Conservation (phyloP, 805 yeast species). For the Clavispora santaluciae region DNA sequence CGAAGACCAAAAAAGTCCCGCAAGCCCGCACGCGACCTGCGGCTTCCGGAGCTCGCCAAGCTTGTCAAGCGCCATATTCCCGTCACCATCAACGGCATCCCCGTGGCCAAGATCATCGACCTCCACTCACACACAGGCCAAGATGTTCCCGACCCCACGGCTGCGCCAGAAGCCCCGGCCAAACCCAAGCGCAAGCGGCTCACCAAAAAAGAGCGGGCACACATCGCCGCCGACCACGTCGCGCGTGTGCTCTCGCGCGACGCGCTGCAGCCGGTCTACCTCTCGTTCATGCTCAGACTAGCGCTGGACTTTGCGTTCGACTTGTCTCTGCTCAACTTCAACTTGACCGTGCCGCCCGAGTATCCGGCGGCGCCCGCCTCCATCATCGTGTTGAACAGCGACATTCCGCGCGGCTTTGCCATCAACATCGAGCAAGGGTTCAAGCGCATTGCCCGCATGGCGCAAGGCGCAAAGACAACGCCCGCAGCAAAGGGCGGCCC, state of each 20-base stretch:
- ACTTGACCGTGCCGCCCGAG: slow-evolving; percentile 48
- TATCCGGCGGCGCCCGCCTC: slow-evolving; percentile 53
- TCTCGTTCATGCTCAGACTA: slow-evolving; percentile 47
- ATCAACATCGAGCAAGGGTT: slow-evolving; percentile 66
- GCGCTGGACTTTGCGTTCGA: slow-evolving; percentile 76
- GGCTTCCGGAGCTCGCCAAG: slow-evolving; percentile 29
- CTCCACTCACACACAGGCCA: no score
- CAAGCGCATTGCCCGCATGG: slow-evolving; percentile 34
- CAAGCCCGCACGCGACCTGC: slow-evolving; percentile 13
- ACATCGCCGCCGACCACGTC: slow-evolving; percentile 10
- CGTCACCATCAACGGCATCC: slow-evolving; percentile 33
- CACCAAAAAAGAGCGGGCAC: slow-evolving; percentile 9
- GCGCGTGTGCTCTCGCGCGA: slow-evolving; percentile 9
- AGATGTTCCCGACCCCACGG: no score
- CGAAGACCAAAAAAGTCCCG: slow-evolving; percentile 3
- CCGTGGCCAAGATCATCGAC: slow-evolving; percentile 14
- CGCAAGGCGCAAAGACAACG: background rate
- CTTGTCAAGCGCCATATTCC: slow-evolving; percentile 28
- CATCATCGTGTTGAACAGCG: slow-evolving; percentile 56
- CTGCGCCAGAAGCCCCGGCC: background rate
- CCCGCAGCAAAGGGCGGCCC: no score
- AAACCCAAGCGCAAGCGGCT: slow-evolving; percentile 2
- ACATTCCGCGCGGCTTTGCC: slow-evolving; percentile 66
- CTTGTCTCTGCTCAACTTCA: slow-evolving; percentile 46
- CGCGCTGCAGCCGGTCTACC: slow-evolving; percentile 24